These are phyloP conservation scores for Osmanthus fragrans DNA, from an alignment of 257 asterid genomes.

Conservation along the genomic window DNA sequence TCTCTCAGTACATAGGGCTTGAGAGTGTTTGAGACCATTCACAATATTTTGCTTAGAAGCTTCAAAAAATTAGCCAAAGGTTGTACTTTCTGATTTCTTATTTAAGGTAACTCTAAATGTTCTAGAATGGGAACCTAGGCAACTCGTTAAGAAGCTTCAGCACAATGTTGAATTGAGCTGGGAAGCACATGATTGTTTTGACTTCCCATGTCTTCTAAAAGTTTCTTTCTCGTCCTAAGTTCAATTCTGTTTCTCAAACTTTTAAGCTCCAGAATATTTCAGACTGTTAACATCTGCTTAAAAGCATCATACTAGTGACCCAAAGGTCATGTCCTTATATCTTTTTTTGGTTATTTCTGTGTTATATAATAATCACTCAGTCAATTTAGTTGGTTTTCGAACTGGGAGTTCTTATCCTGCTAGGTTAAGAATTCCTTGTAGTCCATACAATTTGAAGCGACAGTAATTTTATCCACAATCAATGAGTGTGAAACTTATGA, in stretches of 20 bases:
- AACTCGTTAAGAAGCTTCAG: background rate
- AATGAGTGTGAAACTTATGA: background rate
- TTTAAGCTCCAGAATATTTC: background rate
- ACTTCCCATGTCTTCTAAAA: background rate
- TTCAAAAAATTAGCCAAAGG: background rate
- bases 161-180: background rate
- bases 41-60: background rate
- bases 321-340: background rate
- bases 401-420: background rate
- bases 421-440: background rate
- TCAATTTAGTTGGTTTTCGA: background rate
- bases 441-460: background rate
- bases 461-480: background rate
- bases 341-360: background rate
- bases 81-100: background rate
- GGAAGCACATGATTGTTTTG: background rate
- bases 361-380: background rate
- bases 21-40: background rate
- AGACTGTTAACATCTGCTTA: background rate
- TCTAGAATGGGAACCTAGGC: constrained; percentile 1
- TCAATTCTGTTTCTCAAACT: constrained; percentile 1
- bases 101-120: constrained; percentile 1
- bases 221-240: background rate
- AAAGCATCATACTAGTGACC: constrained; percentile 4
- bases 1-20: background rate